Base-by-base conservation (phyloP, 306 rosid species). In the Trifolium pratense region DNA sequence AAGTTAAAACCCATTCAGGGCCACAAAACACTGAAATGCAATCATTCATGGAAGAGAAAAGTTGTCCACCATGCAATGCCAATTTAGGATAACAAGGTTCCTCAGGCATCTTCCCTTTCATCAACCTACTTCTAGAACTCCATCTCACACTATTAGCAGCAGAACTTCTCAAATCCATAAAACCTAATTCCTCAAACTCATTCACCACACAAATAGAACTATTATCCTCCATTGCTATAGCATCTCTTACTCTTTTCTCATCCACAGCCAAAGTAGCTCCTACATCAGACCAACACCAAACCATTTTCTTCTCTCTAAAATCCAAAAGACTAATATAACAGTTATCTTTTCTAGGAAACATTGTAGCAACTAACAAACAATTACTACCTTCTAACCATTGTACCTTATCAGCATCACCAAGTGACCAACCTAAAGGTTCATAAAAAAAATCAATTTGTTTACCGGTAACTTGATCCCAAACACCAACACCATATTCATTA, bases 1-100 rank as follows among this genome's bases (percentile, higher is more conserved):
- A 89, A 0, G 99, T 94, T 45, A 91, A 70, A 76, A 90, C 97
- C 90, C 97, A 90, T 2, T 94, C 95, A 42, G 97, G 90, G 7
- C 96, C 99, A 79, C 95, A 89, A 53, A 94, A 88, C 64, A 91
- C 99, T 0, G 99, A 94, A 66, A 94, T 88, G 10, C 86, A 88
- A 65, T 94, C 99, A 70, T 91, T 87, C 97, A 94, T 91, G 48
- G 99, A 94, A 1, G 99, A 94, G 76, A 94, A 94, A 37, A 94
- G 90, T 48, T 91, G 97, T 9, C 99, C 99, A 39, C 83, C 96
- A 65, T 88, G 97, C 43, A 88, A 69, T 26, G 97, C 99, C 64
- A 94, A 57, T 60, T 88, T 94, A 1, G 99, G 99, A 43, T 94
- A 94, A 71, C 99, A 94, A 0, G 99, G 91, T 81, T 91, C 97